Evolutionary conservation across 169 alveolate species (phyloP).

Genomic region (Theileria annulata): DNA sequence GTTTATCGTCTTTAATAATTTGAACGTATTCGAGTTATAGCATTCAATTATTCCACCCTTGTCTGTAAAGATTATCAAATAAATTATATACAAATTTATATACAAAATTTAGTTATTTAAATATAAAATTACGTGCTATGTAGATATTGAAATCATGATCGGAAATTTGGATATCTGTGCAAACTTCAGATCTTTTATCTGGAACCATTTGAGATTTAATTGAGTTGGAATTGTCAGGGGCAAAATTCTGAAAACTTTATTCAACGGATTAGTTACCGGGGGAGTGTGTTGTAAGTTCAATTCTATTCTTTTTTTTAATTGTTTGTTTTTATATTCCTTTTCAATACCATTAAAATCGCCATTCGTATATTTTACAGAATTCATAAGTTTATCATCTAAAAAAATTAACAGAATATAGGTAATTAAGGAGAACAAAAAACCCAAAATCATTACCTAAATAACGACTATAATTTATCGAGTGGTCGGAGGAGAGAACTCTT

Average conservation of each 20-base stretch:
- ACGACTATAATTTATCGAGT: not conserved
- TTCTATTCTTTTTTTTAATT: not conserved
- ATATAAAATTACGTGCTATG: slow-evolving; percentile 31
- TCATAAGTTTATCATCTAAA: not conserved
- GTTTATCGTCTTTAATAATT: not conserved
- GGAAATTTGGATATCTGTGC: slow-evolving; percentile 33
- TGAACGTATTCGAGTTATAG: slow-evolving; percentile 38
- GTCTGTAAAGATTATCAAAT: not conserved
- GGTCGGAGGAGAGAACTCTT: not conserved
- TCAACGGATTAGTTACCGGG: not conserved
- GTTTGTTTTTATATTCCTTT: not conserved
- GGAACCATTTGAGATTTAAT: not conserved
- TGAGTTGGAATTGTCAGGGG: not conserved
- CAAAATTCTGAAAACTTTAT: not conserved
- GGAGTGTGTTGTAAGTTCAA: not conserved
- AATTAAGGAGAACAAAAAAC: not conserved
- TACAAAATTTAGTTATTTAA: not conserved
- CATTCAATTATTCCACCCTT: slow-evolving; percentile 43
- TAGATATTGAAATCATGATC: slow-evolving; percentile 24
- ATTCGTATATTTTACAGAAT: slow-evolving; percentile 4
- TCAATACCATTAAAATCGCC: not conserved
- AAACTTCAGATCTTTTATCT: slow-evolving; percentile 1
- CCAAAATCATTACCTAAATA: not conserved
- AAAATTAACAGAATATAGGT: not conserved
- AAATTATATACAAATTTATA: not conserved